Percentiles rank a stretch among this genome's conserved stretches.
phyloP scores from a whole-genome alignment of 495 filamentous ascomycete species.

The Penicillium antarcticum region DNA sequence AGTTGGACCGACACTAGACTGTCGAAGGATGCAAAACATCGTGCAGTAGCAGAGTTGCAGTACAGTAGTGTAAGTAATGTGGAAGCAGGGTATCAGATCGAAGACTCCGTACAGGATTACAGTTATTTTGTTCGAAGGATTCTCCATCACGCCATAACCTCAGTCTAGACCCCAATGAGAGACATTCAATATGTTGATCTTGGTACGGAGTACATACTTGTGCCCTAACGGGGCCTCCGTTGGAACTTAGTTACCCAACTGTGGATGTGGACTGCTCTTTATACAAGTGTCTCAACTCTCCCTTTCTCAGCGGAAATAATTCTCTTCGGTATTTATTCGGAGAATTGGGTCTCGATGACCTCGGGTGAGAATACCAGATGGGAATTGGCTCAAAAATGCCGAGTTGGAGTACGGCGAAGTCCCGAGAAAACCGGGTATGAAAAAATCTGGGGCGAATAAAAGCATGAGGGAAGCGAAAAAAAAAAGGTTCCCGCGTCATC shows the following conservation, averaged over 20 bases:
- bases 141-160: not conserved
- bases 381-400: constrained; percentile 6
- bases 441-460: not conserved
- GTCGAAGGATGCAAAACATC: constrained; percentile 23
- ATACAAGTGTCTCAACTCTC: not conserved
- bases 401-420: constrained; percentile 9
- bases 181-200: too few species aligned
- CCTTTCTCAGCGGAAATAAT: not conserved
- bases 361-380: constrained; percentile 20
- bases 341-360: constrained; percentile 11
- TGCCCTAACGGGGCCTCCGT: not conserved
- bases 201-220: not conserved
- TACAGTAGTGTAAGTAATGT: constrained; percentile 8
- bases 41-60: constrained; percentile 25
- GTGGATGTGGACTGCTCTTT: not conserved
- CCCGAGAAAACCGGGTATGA: constrained; percentile 5
- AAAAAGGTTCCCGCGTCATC: constrained; percentile 2
- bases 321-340: constrained; percentile 31
- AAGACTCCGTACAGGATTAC: not conserved
- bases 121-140: not conserved
- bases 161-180: too few species aligned
- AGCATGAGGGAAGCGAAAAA: not conserved
- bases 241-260: not conserved
- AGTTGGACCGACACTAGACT: constrained; percentile 10
- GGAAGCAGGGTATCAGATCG: not conserved